These are phyloP conservation scores for Talaromyces ruber DNA, from an alignment of 495 filamentous ascomycete species.

Conservation along the genomic window DNA sequence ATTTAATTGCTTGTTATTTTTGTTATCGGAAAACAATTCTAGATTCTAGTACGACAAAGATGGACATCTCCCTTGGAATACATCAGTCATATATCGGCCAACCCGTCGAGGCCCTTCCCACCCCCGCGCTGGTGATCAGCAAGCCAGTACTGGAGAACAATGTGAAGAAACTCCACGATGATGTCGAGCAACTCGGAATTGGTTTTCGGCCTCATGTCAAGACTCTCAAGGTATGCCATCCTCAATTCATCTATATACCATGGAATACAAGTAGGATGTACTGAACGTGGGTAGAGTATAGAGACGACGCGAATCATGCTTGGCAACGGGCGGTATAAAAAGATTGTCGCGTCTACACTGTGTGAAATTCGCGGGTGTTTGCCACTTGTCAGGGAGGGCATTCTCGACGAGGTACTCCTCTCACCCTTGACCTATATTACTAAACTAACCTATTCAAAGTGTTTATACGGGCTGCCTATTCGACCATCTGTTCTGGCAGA, in stretches of 20 bases:
- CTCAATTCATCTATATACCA: not conserved
- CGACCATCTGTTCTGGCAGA: constrained; percentile 19
- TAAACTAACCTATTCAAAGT: constrained; percentile 8
- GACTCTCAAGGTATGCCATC: constrained; percentile 23
- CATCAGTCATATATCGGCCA: constrained; percentile 21
- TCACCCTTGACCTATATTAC: not conserved
- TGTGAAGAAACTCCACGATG: constrained; percentile 17
- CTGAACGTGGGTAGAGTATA: constrained; percentile 13
- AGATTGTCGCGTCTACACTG: constrained; percentile 25
- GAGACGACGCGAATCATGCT: constrained; percentile 28
- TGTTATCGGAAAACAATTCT: too few relatives aligned
- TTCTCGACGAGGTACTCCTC: constrained; percentile 22
- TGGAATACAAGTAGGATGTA: not conserved
- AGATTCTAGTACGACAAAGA: constrained; percentile 3
- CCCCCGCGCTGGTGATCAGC: constrained; percentile 23
- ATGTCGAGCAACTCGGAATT: constrained; percentile 24
- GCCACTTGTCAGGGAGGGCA: constrained; percentile 21
- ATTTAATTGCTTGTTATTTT: not conserved
- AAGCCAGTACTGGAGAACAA: constrained; percentile 23
- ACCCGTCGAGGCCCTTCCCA: constrained; percentile 18
- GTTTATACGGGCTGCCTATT: constrained; percentile 26
- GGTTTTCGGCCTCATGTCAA: constrained; percentile 27
- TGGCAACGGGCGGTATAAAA: constrained; percentile 18
- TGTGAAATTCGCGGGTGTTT: constrained; percentile 21
- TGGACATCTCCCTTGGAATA: constrained; percentile 19